Conservation (phyloP, 2,329 filamentous ascomycete species). For the Lachnellula cervina region DNA sequence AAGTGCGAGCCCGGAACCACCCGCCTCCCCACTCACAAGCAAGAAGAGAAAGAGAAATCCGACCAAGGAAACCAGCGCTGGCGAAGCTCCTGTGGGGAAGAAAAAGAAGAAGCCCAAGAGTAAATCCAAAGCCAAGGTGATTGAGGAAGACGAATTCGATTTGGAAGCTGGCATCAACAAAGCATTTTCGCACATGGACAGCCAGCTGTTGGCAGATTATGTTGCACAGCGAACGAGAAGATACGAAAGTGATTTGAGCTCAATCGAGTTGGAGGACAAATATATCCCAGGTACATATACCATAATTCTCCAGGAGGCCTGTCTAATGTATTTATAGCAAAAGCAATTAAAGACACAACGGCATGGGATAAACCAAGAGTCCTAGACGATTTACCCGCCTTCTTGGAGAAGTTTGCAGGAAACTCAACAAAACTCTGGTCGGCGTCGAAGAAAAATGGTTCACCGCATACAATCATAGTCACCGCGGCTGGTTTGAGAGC, state of each 20-base stretch:
- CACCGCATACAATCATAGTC: constrained; percentile 85
- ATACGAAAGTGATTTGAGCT: constrained; percentile 75
- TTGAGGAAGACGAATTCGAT: constrained; percentile 56
- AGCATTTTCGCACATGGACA: constrained; percentile 77
- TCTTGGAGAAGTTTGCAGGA: constrained; percentile 63
- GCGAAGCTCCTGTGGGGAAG: constrained; percentile 4
- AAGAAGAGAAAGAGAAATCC: constrained; percentile 30
- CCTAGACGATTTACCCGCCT: constrained; percentile 70
- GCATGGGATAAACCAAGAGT: constrained; percentile 63
- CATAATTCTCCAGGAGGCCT: background rate
- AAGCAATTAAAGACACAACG: constrained; percentile 73
- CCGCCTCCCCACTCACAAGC: constrained; percentile 2
- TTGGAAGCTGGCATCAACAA: constrained; percentile 72
- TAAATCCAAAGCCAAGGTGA: constrained; percentile 46
- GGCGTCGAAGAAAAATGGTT: constrained; percentile 63
- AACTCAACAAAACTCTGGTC: constrained; percentile 54
- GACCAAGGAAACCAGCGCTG: background rate
- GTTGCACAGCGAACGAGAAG: constrained; percentile 72
- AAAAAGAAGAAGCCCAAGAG: constrained; percentile 13
- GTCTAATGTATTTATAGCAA: constrained; percentile 45
- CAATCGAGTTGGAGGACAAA: constrained; percentile 78
- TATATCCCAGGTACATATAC: constrained; percentile 64
- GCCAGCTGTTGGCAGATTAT: constrained; percentile 76
- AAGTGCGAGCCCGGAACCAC: constrained; percentile 16
- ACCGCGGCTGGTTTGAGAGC: constrained; percentile 79